These are phyloP conservation scores for Tylopilus felleus DNA, from an alignment of 768 basidiomycete species.

Conservation along the genomic window DNA sequence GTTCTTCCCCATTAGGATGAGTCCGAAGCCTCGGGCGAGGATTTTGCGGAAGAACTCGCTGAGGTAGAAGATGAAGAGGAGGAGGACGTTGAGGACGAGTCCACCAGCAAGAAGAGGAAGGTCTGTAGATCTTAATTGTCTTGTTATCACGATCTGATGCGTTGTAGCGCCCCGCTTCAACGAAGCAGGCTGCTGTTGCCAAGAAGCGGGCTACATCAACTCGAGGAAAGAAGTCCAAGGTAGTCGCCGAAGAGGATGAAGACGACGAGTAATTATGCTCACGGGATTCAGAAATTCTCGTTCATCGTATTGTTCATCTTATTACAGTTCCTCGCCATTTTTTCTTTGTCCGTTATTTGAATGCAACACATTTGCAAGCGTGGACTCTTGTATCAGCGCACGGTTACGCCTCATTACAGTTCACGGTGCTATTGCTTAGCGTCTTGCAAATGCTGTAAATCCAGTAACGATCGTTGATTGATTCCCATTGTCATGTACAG, in stretches of 20 bases:
- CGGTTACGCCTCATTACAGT: neutral
- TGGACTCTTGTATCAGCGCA: slow-evolving; percentile 4
- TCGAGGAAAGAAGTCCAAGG: slow-evolving; percentile 43
- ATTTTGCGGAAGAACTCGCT: slow-evolving; percentile 43
- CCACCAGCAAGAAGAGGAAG: slow-evolving; percentile 65
- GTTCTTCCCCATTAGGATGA: slow-evolving; percentile 20
- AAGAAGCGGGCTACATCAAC: slow-evolving; percentile 36
- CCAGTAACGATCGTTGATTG: neutral
- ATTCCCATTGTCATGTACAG: neutral
- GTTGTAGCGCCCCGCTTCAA: slow-evolving; percentile 38
- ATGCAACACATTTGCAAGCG: slow-evolving; percentile 10
- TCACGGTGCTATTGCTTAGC: neutral
- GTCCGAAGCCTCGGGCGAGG: slow-evolving; percentile 44
- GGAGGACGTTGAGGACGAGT: slow-evolving; percentile 32
- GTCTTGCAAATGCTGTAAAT: neutral
- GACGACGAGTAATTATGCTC: slow-evolving; percentile 24
- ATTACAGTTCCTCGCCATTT: neutral
- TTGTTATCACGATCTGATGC: slow-evolving; percentile 2
- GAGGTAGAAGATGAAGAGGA: slow-evolving; percentile 50
- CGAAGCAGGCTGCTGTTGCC: slow-evolving; percentile 45
- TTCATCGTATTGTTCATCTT: slow-evolving; percentile 6
- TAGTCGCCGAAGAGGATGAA: slow-evolving; percentile 43
- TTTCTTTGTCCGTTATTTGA: neutral
- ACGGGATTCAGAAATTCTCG: neutral
- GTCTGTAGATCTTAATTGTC: slow-evolving; percentile 31